Evolutionary conservation across 2,329 filamentous ascomycete genomes (phyloP).

Genomic region (Fusarium torreyae): DNA sequence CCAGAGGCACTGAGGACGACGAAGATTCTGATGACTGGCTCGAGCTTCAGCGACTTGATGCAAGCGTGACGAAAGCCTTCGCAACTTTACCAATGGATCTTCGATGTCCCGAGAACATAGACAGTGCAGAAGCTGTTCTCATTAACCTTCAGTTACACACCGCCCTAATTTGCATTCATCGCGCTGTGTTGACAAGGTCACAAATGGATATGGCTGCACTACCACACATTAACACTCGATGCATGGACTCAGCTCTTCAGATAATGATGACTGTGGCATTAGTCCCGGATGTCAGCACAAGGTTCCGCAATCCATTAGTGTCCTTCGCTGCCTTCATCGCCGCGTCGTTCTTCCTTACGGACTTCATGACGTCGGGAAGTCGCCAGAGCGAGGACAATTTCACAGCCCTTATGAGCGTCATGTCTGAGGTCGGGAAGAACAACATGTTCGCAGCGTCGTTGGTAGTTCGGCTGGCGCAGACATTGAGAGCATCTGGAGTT

Average conservation of each 20-base stretch:
- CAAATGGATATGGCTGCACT: slow-evolving; percentile 19
- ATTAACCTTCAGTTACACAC: slow-evolving; percentile 40
- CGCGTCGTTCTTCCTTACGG: slow-evolving; percentile 27
- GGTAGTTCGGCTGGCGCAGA: slow-evolving; percentile 75
- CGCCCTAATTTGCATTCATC: slow-evolving; percentile 34
- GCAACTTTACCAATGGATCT: slow-evolving; percentile 25
- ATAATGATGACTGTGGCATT: slow-evolving; percentile 38
- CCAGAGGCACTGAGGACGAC: slow-evolving; percentile 30
- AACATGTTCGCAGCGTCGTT: slow-evolving; percentile 53
- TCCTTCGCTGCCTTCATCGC: slow-evolving; percentile 36
- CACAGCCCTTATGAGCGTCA: slow-evolving; percentile 69
- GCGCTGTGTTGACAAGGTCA: slow-evolving; percentile 20
- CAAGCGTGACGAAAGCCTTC: slow-evolving; percentile 29
- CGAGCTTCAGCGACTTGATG: slow-evolving; percentile 24
- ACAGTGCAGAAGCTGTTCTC: slow-evolving; percentile 27
- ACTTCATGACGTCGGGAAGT: slow-evolving; percentile 10
- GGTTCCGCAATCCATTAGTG: slow-evolving; percentile 30
- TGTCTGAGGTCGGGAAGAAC: slow-evolving; percentile 69
- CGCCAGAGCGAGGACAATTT: slow-evolving; percentile 64
- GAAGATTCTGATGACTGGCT: slow-evolving; percentile 26
- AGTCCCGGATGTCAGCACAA: slow-evolving; percentile 21
- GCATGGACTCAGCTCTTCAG: slow-evolving; percentile 29
- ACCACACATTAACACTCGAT: slow-evolving; percentile 22
- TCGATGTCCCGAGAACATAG: slow-evolving; percentile 36
- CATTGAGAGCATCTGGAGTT: slow-evolving; percentile 67